These are phyloP conservation scores for Erysimum pusillum DNA, from an alignment of 441 rosid species.

Conservation along the genomic window DNA sequence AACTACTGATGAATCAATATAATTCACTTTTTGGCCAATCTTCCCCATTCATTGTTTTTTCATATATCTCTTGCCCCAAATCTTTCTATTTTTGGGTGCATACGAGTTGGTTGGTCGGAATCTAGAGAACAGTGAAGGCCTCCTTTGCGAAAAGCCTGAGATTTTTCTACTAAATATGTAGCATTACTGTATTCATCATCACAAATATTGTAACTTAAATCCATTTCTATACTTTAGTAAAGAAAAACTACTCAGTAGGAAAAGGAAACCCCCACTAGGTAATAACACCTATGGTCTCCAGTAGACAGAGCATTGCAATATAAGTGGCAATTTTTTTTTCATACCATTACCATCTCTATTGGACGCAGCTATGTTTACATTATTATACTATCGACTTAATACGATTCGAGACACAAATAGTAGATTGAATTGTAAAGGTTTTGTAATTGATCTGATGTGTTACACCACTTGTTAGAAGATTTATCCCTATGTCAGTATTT, in stretches of 20 bases:
- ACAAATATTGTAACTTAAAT: conserved; percentile 29
- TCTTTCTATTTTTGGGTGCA: conserved; percentile 31
- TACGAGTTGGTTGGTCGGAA: conserved; percentile 32
- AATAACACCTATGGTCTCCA: not conserved
- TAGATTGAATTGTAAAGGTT: no score
- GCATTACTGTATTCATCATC: conserved; percentile 21
- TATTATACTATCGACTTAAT: no score
- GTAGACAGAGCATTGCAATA: conserved; percentile 1
- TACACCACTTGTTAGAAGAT: no score
- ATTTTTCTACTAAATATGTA: conserved; percentile 23
- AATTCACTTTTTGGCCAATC: conserved; percentile 43
- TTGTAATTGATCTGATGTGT: no score
- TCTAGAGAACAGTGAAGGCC: conserved; percentile 36
- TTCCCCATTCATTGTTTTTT: conserved; percentile 40
- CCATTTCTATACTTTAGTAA: conserved; percentile 26
- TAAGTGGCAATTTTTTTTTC: not conserved
- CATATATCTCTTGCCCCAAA: conserved; percentile 16
- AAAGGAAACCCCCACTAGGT: not conserved
- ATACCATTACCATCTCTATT: no score
- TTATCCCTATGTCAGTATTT: no score
- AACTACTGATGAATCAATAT: conserved; percentile 53
- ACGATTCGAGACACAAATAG: no score
- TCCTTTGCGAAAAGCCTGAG: conserved; percentile 30
- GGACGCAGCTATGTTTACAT: no score
- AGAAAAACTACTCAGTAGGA: conserved; percentile 17